Evolutionary conservation across 148 eudicot genomes (phyloP), one percentile per base, ranked within the genome.

Genomic region (Fagopyrum esculentum): DNA sequence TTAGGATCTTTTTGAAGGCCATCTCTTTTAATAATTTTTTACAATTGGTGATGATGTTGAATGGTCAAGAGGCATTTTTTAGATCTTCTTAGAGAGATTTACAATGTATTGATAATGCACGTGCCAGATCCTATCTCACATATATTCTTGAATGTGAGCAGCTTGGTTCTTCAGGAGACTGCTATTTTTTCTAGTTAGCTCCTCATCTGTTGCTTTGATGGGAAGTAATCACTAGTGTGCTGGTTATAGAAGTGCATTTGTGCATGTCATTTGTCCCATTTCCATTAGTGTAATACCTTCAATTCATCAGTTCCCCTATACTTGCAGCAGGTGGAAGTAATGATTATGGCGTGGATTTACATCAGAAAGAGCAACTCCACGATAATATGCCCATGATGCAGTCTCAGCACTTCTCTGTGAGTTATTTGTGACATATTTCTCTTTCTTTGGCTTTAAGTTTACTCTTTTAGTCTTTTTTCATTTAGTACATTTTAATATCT

Each of bases 351-450:
- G 72, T 80, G 74, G 87, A 83, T 69, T 71, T 87, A 50, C 90
- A 83, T 76, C 86, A 81, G 72, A 87, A 89, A 78, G 93, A 87
- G 71, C 90, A 87, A 69, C 82, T 85, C 68, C 88, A 83, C 77
- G 92, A 86, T 75, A 84, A 54, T 78, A 85, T 80, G 71, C 78
- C 88, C 50, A 72, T 83, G 85, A 80, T 87, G 87, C 89, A 89
- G 66, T 77, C 82, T 50, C 93, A 82, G 80, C 87, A 89, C 45
- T 83, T 82, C 75, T 78, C 93, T 66, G 93, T 87, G 83, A 82
- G 87, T 80, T 49, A 22, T 29, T 74, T 74, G 54, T 70, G 22
- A 63, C 5, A 16, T 30, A 30, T 30, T 10, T 63, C 45, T 30
- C 69, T 19, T 29, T 11, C 50, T 16, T 70, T 70, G 73, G 26